phyloP scores from a whole-genome alignment of 106 monocot species.

The Agapanthus africanus region DNA sequence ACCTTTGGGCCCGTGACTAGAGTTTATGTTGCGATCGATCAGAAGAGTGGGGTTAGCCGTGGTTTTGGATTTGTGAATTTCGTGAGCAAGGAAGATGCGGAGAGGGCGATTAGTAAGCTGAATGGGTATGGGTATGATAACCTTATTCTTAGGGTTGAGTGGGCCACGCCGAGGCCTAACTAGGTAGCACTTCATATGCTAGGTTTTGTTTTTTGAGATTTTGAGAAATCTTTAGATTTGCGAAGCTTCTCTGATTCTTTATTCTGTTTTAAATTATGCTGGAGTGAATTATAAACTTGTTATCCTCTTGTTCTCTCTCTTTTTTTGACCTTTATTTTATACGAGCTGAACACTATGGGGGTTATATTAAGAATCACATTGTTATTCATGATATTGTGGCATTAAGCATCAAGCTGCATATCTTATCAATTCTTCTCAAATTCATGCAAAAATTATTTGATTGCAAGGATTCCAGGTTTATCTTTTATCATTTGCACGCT shows the following conservation, averaged over 20 bases:
- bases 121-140: slow-evolving; percentile 97
- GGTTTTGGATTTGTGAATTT: slow-evolving; percentile 96
- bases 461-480: too few relatives aligned
- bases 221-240: neutral
- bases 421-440: too few relatives aligned
- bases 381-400: too few relatives aligned
- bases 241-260: too few relatives aligned
- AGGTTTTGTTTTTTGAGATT: neutral
- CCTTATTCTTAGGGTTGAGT: slow-evolving; percentile 84
- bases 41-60: slow-evolving; percentile 76
- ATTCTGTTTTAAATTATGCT: neutral
- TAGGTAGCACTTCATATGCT: slow-evolving; percentile 6
- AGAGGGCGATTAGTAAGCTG: slow-evolving; percentile 83
- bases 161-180: slow-evolving; percentile 79
- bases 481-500: too few relatives aligned
- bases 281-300: neutral
- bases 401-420: too few relatives aligned
- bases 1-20: slow-evolving; percentile 78
- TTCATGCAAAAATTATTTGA: too few relatives aligned
- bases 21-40: slow-evolving; percentile 81
- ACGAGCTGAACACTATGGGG: too few relatives aligned
- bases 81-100: slow-evolving; percentile 75
- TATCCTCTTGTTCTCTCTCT: neutral
- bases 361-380: too few relatives aligned
- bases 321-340: too few relatives aligned